Conservation (phyloP, 2,329 filamentous ascomycete species). For the Pyricularia sp. region DNA sequence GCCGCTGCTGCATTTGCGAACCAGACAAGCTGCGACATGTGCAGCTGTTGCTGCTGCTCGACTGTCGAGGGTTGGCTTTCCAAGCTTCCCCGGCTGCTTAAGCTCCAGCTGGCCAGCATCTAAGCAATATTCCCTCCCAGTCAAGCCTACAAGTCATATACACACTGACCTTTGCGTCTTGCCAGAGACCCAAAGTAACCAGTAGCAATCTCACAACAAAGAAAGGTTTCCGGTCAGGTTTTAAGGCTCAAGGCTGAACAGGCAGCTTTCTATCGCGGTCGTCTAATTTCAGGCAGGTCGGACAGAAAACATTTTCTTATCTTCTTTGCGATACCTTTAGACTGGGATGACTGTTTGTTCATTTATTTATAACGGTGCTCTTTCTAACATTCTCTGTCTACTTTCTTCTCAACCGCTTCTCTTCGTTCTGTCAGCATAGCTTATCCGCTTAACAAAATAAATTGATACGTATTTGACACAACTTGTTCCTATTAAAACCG, state of each 20-base stretch:
- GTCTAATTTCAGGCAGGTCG: background rate
- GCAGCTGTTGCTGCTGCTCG: background rate
- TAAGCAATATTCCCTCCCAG: background rate
- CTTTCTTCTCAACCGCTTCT: background rate
- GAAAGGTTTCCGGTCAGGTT: background rate
- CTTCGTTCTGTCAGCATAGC: background rate
- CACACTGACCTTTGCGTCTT: background rate
- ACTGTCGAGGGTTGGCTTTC: background rate
- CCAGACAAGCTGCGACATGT: background rate
- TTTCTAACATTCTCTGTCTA: background rate
- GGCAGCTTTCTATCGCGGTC: background rate
- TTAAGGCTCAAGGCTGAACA: background rate
- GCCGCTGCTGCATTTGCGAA: background rate
- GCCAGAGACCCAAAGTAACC: background rate
- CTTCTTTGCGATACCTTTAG: background rate
- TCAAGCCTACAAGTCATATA: background rate
- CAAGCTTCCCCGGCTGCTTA: background rate
- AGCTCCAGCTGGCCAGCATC: background rate
- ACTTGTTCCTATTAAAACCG: background rate
- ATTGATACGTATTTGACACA: background rate
- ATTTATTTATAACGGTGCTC: background rate
- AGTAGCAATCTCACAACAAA: background rate
- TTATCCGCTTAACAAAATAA: background rate
- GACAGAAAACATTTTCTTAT: background rate
- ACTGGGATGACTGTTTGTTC: background rate